Percentiles rank a stretch among this genome's conserved stretches.
Evolutionary conservation across 1,284 basidiomycete species (phyloP).

Genomic region (Hypsizygus ulmarius): DNA sequence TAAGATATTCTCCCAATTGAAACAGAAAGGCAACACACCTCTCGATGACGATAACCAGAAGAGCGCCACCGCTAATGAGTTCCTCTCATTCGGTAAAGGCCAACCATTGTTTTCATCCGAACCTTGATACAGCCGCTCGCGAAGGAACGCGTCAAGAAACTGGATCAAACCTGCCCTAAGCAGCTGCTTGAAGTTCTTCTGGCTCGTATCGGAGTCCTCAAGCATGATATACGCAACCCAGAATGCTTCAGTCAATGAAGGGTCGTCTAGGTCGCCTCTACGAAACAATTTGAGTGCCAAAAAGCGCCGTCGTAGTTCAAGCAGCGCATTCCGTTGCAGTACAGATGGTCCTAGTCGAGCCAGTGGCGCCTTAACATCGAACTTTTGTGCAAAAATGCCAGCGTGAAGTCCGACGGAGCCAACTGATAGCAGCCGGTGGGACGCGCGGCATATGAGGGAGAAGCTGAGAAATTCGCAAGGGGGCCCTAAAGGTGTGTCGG

Average conservation of each 20-base stretch:
- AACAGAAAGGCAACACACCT: slow-evolving; percentile 24
- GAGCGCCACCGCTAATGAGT: slow-evolving; percentile 44
- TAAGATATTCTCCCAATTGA: slow-evolving; percentile 4
- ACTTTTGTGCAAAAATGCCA: slow-evolving; percentile 29
- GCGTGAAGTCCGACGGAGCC: slow-evolving; percentile 26
- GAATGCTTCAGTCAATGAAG: slow-evolving; percentile 42
- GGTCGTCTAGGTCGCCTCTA: slow-evolving; percentile 30
- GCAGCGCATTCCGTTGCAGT: slow-evolving; percentile 29
- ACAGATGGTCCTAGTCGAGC: slow-evolving; percentile 24
- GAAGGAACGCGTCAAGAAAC: slow-evolving; percentile 41
- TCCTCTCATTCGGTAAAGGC: slow-evolving; percentile 46
- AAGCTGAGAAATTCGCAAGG: slow-evolving; percentile 31
- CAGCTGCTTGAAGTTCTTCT: slow-evolving; percentile 55
- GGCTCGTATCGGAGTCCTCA: slow-evolving; percentile 48
- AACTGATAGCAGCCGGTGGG: slow-evolving; percentile 16
- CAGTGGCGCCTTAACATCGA: slow-evolving; percentile 29
- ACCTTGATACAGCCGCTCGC: slow-evolving; percentile 36
- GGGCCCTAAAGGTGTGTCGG: slow-evolving; percentile 28
- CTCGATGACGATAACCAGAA: slow-evolving; percentile 46
- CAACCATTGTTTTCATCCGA: slow-evolving; percentile 39
- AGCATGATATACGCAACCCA: slow-evolving; percentile 63
- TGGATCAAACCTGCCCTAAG: slow-evolving; percentile 39
- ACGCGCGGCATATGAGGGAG: slow-evolving; percentile 30
- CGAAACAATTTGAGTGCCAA: slow-evolving; percentile 42
- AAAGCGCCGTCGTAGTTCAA: slow-evolving; percentile 42